Conservation (phyloP, 176 grass and related monocot species). For the Sorghum bicolor region DNA sequence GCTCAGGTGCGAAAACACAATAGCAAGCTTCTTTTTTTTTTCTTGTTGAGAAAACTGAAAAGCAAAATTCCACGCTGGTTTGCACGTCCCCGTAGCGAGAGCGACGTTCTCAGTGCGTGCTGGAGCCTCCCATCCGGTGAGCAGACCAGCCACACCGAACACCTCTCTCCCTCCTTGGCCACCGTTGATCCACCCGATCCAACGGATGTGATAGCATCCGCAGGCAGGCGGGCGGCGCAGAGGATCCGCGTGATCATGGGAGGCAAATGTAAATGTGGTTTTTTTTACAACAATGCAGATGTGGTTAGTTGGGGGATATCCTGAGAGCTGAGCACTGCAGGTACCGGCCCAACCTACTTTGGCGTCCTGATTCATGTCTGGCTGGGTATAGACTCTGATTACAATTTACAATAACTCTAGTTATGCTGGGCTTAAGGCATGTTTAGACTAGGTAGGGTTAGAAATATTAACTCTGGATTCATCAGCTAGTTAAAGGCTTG, state of each 20-base stretch:
- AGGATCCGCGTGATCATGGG: constrained; percentile 25
- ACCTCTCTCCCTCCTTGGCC: accelerated
- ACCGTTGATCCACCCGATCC: background rate
- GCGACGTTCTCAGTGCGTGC: constrained; percentile 37
- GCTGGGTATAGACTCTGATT: no score
- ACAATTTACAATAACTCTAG: no score
- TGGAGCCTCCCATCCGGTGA: constrained; percentile 30
- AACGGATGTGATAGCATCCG: background rate
- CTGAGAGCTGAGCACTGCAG: no score
- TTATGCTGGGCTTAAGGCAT: no score
- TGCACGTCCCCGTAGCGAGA: constrained; percentile 14
- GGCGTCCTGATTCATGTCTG: no score
- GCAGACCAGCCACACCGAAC: background rate
- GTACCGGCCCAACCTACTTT: no score
- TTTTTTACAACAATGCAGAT: no score
- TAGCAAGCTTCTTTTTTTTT: background rate
- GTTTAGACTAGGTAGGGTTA: no score
- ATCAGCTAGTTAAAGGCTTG: no score
- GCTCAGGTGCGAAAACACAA: background rate
- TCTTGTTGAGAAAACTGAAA: background rate
- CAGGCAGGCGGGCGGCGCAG: background rate
- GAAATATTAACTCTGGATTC: no score
- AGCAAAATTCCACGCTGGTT: constrained; percentile 31
- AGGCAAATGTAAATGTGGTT: constrained; percentile 9
- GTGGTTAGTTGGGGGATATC: background rate